Evolutionary conservation across 2,329 filamentous ascomycete species (phyloP).

Genomic region (Stachybotrys elegans): DNA sequence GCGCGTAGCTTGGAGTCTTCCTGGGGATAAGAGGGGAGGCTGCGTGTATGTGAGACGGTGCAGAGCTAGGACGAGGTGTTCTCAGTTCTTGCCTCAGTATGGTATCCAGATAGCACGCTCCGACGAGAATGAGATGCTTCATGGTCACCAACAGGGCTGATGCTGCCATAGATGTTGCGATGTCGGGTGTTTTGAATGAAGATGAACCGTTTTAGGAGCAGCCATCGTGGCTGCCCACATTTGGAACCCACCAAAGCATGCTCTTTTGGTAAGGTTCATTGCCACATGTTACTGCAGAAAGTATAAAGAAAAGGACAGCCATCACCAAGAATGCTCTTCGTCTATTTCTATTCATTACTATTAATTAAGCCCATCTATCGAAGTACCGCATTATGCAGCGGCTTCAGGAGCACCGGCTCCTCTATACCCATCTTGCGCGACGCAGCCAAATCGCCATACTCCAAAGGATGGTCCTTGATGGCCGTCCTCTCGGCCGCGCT

Average conservation of each 20-base stretch:
- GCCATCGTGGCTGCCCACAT: no score
- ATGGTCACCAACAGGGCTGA: no score
- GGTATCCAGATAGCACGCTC: constrained; percentile 67
- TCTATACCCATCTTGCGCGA: constrained; percentile 24
- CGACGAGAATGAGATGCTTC: constrained; percentile 58
- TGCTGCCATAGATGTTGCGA: no score
- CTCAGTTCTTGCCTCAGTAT: constrained; percentile 51
- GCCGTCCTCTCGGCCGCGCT: constrained; percentile 44
- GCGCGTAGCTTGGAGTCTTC: constrained; percentile 73
- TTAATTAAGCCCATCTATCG: background rate
- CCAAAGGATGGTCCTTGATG: constrained; percentile 33
- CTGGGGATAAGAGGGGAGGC: constrained; percentile 59
- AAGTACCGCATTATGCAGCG: background rate
- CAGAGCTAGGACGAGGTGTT: no score
- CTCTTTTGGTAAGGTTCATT: no score
- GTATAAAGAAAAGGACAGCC: no score
- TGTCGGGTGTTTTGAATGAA: no score
- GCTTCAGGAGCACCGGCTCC: constrained; percentile 4
- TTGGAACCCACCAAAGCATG: no score
- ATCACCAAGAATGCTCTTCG: no score
- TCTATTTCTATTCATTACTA: constrained; percentile 1
- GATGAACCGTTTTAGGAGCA: no score
- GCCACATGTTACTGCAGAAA: no score
- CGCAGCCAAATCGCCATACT: constrained; percentile 24
- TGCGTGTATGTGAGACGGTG: constrained; percentile 32